Base-by-base conservation (phyloP, 2,329 filamentous ascomycete genomes). In the Fusarium sp. region DNA sequence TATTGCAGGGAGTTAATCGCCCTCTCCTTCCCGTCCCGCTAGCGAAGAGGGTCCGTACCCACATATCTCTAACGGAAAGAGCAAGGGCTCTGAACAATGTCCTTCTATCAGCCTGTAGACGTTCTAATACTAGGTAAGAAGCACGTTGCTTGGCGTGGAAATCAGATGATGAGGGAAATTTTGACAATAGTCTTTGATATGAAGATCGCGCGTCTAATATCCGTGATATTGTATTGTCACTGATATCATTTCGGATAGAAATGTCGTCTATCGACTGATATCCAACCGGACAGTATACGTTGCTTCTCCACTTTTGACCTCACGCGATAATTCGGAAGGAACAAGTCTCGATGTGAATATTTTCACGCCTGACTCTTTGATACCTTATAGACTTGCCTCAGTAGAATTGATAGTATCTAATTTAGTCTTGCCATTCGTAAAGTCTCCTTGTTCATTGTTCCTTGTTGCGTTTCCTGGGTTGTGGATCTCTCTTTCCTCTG, bases 1-100 rank as follows among this genome's bases (percentile, higher is more conserved):
- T 65, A 41, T 65, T 69, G 68, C 81, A 81, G 73, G 81, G 80
- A 74, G 78, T 73, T 78, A 78, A 80, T 81, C 79, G 80, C 79
- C 75, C 71, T 73, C 64, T 72, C 72, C 74, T 73, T 76, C 73
- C 73, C 75, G 75, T 74, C 69, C 74, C 75, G 72, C 63, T 74
- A 71, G 63, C 59, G 64, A 73, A 62, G 63, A 62, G 70, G 70
- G 54, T 62, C 47, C 36, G 41, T 56, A 39, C 47, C 70, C 70
- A 71, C 66, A 44, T 42, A 56, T 55, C 55, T 38, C 44, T 39
- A 52, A 68, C 62, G 31, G 62, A 68, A 73, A 50, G 70, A 66
- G 66, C 50, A 54, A 56, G 65, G 54, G 18, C 33, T 49, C 31
- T 44, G 44, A 65, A 53, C 41, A 44, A 44, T 49, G 31, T 45